Base-by-base conservation (phyloP, 495 filamentous ascomycete species). In the Neurospora sp. region DNA sequence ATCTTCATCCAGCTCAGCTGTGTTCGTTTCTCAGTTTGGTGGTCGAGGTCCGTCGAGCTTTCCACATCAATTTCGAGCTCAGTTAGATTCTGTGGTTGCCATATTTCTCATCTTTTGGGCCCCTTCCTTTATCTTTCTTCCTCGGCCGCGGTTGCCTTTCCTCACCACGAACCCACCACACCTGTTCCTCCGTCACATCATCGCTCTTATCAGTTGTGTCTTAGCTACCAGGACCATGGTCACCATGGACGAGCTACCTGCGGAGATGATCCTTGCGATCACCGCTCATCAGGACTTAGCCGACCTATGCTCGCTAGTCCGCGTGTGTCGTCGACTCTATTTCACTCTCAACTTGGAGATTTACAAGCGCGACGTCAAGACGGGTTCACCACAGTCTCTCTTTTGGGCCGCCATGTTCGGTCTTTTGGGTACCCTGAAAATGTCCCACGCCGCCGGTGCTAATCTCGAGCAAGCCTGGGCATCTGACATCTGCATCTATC, bases 341-440 rank as follows among this genome's bases (percentile, higher is more conserved):
- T 18, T 5, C 4, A 42, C 40, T 31, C 49, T 72, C 49, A 70
- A 75, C 74, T 16, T n/a, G 38, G 39, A 40, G 44, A 62, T 75
- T 16, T 75, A 75, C 71, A 66, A 31, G 16, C 74, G 74, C 27
- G 70, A 75, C 20, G 74, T 39, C 39, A 6, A 39, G 27, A 72
- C 74, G 10, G 70, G 70, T 8, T 14, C 20, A 4, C 70, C 74
- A 4, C 18, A 35, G 5, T 39, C 74, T 18, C 70, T 60, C 14
- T 70, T 72, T 41, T 75, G 74, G 74, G 74, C 20, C 71, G 70
- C 74, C 39, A 71, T 70, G 71, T 35, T n/a, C 16, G 70, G 70
- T 12, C 5, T 46, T 12, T 8, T 72, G 16, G 27, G 16, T 6
- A 75, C 74, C 39, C 18, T 75, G 14, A 20, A 35, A n/a, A 39